Base-by-base conservation (phyloP, 208 protist genomes). In the Acanthamoeba quina region DNA sequence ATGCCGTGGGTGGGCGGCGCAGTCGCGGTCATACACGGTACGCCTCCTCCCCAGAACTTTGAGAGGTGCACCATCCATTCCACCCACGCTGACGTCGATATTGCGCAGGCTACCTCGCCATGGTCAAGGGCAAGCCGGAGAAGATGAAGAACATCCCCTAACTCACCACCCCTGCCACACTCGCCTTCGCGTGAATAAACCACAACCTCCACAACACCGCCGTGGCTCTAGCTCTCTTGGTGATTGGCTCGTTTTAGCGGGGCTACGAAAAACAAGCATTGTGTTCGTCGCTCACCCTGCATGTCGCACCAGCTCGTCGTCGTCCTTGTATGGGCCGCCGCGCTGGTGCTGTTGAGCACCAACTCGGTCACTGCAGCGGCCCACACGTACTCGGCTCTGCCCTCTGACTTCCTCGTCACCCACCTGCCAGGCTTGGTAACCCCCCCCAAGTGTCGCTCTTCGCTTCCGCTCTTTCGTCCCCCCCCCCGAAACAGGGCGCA, bases 141-240 rank as follows among this genome's bases (percentile, higher is more conserved):
- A n/a, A 86, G 34, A 86, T 86, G 78, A 86, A 86, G 52, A 86
- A 86, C n/a, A 86, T 86, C 49, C 78, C 78, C 29, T 86, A 41
- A 86, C 5, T 29, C 29, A 24, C 24, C 15, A 41, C 29, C 24
- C 41, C 41, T 47, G 41, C 11, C 34, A 78, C 19, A 78, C 21
- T 37, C 37, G 37, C 37, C 37, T 5, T 19, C 5, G 2, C 0
- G 37, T 44, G 1, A 78, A 78, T 52, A 78, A 78, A 78, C n/a
- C 29, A 41, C 6, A 66, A 47, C 41, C 41, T 4, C 2, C 41
- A 47, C 41, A 47, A 37, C 37, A n/a, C n/a, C n/a, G n/a, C n/a
- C n/a, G n/a, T n/a, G n/a, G n/a, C n/a, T n/a, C n/a, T n/a, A n/a
- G n/a, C n/a, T n/a, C n/a, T n/a, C n/a, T n/a, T n/a, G n/a, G n/a